Evolutionary conservation across 768 basidiomycete genomes (phyloP), one percentile per base, ranked within the genome.

Genomic region (Udeniomyces megalosporus): DNA sequence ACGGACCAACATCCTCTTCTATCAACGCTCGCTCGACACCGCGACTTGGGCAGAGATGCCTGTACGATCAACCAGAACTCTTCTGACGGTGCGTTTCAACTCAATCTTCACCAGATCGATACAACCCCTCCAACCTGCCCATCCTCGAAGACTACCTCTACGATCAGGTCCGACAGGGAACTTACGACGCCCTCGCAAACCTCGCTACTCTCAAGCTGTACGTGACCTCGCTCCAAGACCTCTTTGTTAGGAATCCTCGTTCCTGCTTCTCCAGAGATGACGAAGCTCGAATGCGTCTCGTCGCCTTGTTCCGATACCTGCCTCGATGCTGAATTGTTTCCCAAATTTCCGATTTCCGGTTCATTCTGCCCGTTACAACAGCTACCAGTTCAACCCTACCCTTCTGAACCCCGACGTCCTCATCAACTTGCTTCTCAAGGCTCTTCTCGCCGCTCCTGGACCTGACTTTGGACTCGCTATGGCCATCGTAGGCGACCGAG

Each of bases 141-240:
- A 86, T 91, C 67, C 83, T 97, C 63, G 93, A 96, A 75, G 93
- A 96, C 72, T 96, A 97, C 76, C 82, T 97, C 64, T 88, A 88
- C 74, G 84, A 88, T 72, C 93, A 99, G 75, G 88, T 90, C 66
- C 80, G 85, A 68, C 85, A 82, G 69, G 84, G 85, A 68, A 86
- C 89, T 72, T 96, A 96, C 69, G 93, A 99, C 74, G 84, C 88
- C 69, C 80, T 96, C 46, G 89, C 93, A 32, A 96, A 97, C 75
- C 78, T 96, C 45, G 92, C 92, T 53, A 90, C 95, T 66, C 73
- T 96, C 52, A 96, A 96, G 76, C 77, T 97, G 87, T 91, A 67
- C 42, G 80, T 73, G 20, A 34, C 55, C 38, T 38, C 24, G 7
- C 7, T 20, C 32, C 17, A 42, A 42, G 38, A 42, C 38, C 10